phyloP scores from a whole-genome alignment of 2,329 filamentous ascomycete species.

The Xylariaceae sp. region DNA sequence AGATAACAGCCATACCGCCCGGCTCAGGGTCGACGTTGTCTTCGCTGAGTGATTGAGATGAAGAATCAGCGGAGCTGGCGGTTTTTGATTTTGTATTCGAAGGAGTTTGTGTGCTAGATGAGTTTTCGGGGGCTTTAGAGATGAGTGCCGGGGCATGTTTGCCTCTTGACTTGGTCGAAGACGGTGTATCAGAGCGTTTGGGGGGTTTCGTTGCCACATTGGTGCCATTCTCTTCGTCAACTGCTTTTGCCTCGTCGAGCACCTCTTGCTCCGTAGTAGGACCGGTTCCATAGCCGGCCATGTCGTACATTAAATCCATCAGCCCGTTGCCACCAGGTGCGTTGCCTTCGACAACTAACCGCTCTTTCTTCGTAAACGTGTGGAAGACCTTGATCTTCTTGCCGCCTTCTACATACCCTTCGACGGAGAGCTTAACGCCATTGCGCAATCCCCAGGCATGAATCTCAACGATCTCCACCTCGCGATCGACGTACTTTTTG shows the following conservation, averaged over 20 bases:
- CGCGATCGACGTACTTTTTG: conserved; percentile 80
- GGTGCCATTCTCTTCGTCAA: conserved; percentile 10
- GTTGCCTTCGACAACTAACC: conserved; percentile 65
- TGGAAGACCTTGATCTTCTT: conserved; percentile 84
- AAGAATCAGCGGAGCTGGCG: conserved; percentile 20
- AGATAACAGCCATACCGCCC: conserved; percentile 74
- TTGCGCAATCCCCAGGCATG: conserved; percentile 87
- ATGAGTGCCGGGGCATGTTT: conserved; percentile 28
- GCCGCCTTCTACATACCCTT: conserved; percentile 87
- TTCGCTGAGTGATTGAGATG: conserved; percentile 6
- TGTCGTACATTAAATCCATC: conserved; percentile 56
- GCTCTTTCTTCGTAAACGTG: conserved; percentile 74
- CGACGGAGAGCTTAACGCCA: conserved; percentile 84
- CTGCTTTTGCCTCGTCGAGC: conserved; percentile 39
- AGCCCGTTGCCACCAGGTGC: conserved; percentile 53
- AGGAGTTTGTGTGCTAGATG: conserved; percentile 13
- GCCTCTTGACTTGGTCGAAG: conserved; percentile 13
- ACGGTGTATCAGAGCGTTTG: conserved; percentile 12
- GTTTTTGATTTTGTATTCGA: conserved; percentile 15
- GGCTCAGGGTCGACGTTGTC: conserved; percentile 48
- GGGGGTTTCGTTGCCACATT: conserved; percentile 9
- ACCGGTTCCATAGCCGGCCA: conserved; percentile 46
- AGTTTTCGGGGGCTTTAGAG: conserved; percentile 14
- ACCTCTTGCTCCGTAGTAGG: conserved; percentile 39
- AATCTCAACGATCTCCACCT: conserved; percentile 83